Evolutionary conservation across 306 rosid genomes (phyloP), one percentile per base, ranked within the genome.

Genomic region (Begonia peltatifolia): DNA sequence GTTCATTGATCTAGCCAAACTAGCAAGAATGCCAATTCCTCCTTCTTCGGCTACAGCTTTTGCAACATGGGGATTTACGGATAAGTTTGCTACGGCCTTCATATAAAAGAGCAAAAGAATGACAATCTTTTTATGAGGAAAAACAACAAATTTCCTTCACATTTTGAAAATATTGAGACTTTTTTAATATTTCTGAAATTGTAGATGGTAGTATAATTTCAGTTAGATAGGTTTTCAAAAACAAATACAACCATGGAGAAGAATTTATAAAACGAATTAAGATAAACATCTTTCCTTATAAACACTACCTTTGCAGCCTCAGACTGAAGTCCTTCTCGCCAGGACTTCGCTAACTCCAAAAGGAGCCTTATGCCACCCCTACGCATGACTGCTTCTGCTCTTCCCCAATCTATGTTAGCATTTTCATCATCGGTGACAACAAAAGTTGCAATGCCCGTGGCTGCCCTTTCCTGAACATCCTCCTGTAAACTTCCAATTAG

Each of bases 401-500:
- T 77, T 57, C 87, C 81, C 53, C 81, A 65, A 68, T 92, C 93
- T 44, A 92, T 92, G 74, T 84, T 92, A 55, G 96, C 84, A 77
- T 92, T 87, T 72, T 92, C 96, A 60, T 92, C 99, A 65, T 92
- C 99, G 70, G 87, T 83, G 57, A 92, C 96, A 63, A 92, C 99
- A 81, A 92, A 92, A 22, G 99, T 83, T 59, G 99, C 96, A 81
- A 92, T 96, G 17, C 94, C 99, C 3, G 99, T 92, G 43, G 99
- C 99, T 52, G 96, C 99, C 80, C 99, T 92, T 62, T 92, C 99
- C 67, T 92, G 96, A 67, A 92, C 99, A 66, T 92, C 99, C 75
- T 83, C 96, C 59, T 92, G 96, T 63, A 79, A 76, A 66, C 99
- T 92, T 67, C 86, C 94, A 94, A 87, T 87, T 73, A 87, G 78